phyloP scores from a whole-genome alignment of 2,329 filamentous ascomycete species.

The Zasmidium angulare region DNA sequence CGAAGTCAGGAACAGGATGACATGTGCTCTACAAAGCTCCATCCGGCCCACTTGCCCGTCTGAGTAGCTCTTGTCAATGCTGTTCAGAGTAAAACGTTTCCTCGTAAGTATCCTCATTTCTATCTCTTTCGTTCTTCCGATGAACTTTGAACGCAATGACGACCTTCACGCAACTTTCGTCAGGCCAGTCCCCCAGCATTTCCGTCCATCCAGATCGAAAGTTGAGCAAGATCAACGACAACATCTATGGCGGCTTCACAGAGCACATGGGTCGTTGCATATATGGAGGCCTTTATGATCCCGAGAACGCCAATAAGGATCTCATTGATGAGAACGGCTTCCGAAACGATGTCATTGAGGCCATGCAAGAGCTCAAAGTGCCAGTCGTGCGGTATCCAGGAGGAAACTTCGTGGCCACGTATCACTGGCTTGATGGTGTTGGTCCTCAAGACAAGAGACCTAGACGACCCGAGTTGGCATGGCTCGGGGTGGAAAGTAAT shows the following conservation, averaged over 20 bases:
- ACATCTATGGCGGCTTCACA: slow-evolving; percentile 81
- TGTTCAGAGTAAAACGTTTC: neutral
- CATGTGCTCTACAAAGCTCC: neutral
- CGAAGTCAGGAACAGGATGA: neutral
- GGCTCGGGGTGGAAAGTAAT: slow-evolving; percentile 75
- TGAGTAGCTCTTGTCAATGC: neutral
- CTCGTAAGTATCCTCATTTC: neutral
- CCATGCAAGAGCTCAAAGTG: slow-evolving; percentile 70
- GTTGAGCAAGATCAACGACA: slow-evolving; percentile 72
- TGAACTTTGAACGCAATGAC: slow-evolving; percentile 52
- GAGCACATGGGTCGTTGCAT: slow-evolving; percentile 93
- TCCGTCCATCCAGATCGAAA: slow-evolving; percentile 64
- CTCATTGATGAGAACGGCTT: slow-evolving; percentile 75
- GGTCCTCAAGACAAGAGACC: slow-evolving; percentile 71
- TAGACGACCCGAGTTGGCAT: slow-evolving; percentile 68
- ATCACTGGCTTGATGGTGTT: slow-evolving; percentile 81
- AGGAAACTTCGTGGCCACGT: slow-evolving; percentile 81
- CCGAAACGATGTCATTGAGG: slow-evolving; percentile 73
- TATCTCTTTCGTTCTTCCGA: neutral
- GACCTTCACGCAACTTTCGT: slow-evolving; percentile 67
- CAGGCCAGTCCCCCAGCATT: slow-evolving; percentile 63
- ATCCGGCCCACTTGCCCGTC: slow-evolving; percentile 1
- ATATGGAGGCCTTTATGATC: slow-evolving; percentile 83
- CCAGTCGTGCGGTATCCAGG: slow-evolving; percentile 80
- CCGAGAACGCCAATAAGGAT: slow-evolving; percentile 56